Evolutionary conservation across 2,329 filamentous ascomycete genomes (phyloP).

Genomic region (Leptodontidium sp.): DNA sequence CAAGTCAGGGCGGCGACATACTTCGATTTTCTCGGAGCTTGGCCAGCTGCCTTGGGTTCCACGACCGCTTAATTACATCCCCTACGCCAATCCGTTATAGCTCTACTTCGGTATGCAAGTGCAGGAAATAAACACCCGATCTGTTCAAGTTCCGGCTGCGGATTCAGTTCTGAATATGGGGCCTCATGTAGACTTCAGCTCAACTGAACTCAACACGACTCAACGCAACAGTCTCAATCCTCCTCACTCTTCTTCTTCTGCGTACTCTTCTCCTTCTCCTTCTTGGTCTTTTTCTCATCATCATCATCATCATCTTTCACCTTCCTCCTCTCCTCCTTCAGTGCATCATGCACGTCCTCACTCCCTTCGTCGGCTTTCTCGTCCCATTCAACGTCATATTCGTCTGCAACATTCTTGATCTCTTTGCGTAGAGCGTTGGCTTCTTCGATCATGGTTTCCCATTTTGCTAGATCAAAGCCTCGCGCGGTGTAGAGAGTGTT

Average conservation of each 20-base stretch:
- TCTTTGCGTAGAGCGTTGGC: slow-evolving; percentile 80
- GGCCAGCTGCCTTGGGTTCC: background rate
- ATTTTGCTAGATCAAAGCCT: slow-evolving; percentile 78
- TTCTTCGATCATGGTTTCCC: slow-evolving; percentile 82
- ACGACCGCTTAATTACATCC: background rate
- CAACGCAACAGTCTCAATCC: background rate
- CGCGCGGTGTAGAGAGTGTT: slow-evolving; percentile 76
- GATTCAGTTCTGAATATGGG: too few relatives aligned
- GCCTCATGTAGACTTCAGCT: too few relatives aligned
- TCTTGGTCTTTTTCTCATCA: slow-evolving; percentile 31
- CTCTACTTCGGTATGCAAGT: too few relatives aligned
- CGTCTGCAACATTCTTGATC: slow-evolving; percentile 80
- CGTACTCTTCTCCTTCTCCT: slow-evolving; percentile 31
- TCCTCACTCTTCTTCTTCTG: slow-evolving; percentile 16
- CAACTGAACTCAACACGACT: background rate
- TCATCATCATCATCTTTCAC: slow-evolving; percentile 52
- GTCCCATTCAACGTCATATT: slow-evolving; percentile 93
- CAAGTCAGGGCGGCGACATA: background rate
- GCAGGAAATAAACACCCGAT: background rate
- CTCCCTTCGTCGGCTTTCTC: slow-evolving; percentile 76
- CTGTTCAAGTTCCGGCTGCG: background rate
- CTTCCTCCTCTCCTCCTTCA: slow-evolving; percentile 59
- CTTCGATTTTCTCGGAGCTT: too few relatives aligned
- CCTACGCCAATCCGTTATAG: too few relatives aligned
- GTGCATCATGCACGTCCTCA: slow-evolving; percentile 66